Percentiles rank a stretch among this genome's conserved stretches.
Conservation (phyloP, 129 eudicot genomes). For the Heracleum sosnowskyi region DNA sequence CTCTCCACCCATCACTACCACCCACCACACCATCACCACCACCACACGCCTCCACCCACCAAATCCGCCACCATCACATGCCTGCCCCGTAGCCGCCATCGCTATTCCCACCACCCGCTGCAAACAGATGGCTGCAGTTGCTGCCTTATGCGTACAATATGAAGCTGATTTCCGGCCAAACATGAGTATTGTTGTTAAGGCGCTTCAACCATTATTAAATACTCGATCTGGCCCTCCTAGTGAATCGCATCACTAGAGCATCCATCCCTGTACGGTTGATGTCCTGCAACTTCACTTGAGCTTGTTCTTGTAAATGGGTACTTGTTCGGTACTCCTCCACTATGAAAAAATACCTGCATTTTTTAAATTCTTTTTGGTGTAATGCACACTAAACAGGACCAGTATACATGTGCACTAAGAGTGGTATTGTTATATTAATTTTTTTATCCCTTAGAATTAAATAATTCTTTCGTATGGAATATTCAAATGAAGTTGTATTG, state of each 20-base stretch:
- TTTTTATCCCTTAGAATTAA: not conserved
- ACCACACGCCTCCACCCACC: no score
- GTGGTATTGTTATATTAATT: not conserved
- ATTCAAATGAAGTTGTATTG: not conserved
- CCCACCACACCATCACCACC: no score
- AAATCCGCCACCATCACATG: no score
- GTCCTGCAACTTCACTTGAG: not conserved
- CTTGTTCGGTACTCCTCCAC: not conserved
- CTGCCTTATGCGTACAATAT: slow-evolving; percentile 87
- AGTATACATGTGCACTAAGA: slow-evolving; percentile 7
- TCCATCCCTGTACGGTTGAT: not conserved
- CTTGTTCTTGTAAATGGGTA: slow-evolving; percentile 7
- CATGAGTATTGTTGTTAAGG: slow-evolving; percentile 89
- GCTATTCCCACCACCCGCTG: no score
- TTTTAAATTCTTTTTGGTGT: not conserved
- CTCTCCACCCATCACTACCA: no score
- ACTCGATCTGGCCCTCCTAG: slow-evolving; percentile 53
- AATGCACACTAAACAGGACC: not conserved
- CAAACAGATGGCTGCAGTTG: slow-evolving; percentile 85
- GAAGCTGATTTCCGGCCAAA: slow-evolving; percentile 90
- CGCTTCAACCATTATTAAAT: slow-evolving; percentile 63
- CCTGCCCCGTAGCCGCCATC: no score
- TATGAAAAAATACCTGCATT: not conserved
- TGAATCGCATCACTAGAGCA: slow-evolving; percentile 31
- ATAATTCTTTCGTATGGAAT: not conserved